Evolutionary conservation across 805 yeast species (phyloP).

Genomic region (Yamadazyma kitorensis): DNA sequence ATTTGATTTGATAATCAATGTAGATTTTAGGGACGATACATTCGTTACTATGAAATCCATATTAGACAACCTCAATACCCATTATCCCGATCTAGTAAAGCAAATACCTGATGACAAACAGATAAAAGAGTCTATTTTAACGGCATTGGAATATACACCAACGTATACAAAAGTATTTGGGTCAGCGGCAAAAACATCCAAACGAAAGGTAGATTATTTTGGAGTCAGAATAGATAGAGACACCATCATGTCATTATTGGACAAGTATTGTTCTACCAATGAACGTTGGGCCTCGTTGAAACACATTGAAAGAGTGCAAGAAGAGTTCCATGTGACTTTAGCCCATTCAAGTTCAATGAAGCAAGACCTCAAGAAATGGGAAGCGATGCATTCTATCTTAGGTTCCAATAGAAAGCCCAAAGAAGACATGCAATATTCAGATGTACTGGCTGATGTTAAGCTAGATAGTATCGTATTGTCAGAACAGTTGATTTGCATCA

Average conservation of each 20-base stretch:
- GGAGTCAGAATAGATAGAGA: conserved; percentile 8
- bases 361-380: conserved; percentile 8
- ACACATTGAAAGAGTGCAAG: conserved; percentile 42
- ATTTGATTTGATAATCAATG: conserved; percentile 65
- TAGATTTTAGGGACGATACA: conserved; percentile 41
- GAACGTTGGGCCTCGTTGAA: conserved; percentile 14
- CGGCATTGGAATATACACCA: conserved; percentile 58
- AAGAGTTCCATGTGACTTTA: conserved; percentile 65
- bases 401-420: conserved; percentile 24
- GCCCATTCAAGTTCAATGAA: conserved; percentile 38
- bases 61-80: conserved; percentile 23
- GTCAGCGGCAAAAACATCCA: conserved; percentile 4
- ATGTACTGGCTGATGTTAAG: conserved; percentile 15
- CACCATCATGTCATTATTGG: conserved; percentile 6
- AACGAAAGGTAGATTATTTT: conserved; percentile 13
- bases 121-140: conserved; percentile 45
- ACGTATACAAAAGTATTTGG: conserved; percentile 35
- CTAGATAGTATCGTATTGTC: conserved; percentile 46
- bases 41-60: conserved; percentile 40
- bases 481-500: conserved; percentile 50
- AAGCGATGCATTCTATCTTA: conserved; percentile 7
- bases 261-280: conserved; percentile 11
- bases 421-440: conserved; percentile 18
- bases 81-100: conserved; percentile 41
- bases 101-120: conserved; percentile 16